These are phyloP conservation scores for Gossypioides kirkii DNA, from an alignment of 345 rosid species.

Conservation along the genomic window DNA sequence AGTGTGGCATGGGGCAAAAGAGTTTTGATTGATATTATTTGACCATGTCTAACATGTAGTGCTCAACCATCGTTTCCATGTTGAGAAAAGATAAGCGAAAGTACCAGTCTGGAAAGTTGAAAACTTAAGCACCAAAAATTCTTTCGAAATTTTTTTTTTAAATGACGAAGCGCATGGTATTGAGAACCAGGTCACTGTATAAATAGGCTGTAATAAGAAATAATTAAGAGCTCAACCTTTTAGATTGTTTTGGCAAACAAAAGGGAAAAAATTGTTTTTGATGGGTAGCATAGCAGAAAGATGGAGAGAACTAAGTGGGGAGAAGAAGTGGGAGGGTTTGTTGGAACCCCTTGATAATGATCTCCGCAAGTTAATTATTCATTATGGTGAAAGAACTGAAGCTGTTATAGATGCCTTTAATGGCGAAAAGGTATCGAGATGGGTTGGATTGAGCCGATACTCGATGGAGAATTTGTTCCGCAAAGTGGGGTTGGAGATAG, in stretches of 20 bases:
- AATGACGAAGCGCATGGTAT: background rate
- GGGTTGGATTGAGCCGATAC: conserved; percentile 11
- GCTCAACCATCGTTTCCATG: background rate
- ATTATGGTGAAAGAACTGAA: conserved; percentile 21
- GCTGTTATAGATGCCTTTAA: conserved; percentile 10
- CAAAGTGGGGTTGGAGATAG: conserved; percentile 10
- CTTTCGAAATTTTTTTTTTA: too few relatives aligned
- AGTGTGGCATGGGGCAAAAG: background rate
- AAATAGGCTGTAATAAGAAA: background rate
- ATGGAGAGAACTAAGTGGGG: conserved; percentile 25
- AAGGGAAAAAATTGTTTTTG: background rate
- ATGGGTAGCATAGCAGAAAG: conserved; percentile 7
- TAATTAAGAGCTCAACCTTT: background rate
- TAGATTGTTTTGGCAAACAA: background rate
- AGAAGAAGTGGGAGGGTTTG: conserved; percentile 27
- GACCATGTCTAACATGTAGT: background rate
- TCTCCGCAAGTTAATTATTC: conserved; percentile 26
- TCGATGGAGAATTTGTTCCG: conserved; percentile 16
- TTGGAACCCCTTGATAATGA: conserved; percentile 25
- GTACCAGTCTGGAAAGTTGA: background rate
- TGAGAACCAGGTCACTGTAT: background rate
- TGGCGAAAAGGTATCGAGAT: background rate
- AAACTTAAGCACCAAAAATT: background rate
- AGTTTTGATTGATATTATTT: background rate
- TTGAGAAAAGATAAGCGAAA: background rate